A percentile compares a stretch with the other conserved stretches of the same genome.
These are phyloP conservation scores for Physcia stellaris DNA, from an alignment of 495 filamentous ascomycete genomes.

Conservation along the genomic window DNA sequence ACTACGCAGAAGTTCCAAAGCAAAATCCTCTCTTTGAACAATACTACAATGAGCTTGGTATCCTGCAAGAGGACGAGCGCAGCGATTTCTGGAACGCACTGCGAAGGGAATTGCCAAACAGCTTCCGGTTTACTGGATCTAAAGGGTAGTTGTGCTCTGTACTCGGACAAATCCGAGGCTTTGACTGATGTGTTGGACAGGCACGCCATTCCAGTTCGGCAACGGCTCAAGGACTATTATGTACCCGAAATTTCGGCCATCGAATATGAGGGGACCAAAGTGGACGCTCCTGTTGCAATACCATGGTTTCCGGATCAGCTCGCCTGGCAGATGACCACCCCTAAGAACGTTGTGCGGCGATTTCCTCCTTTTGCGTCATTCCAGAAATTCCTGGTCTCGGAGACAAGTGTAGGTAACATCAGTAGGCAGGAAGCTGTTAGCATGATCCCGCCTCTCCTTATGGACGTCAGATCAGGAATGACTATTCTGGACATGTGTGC, in stretches of 20 bases:
- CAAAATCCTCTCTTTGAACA: conserved; percentile 64
- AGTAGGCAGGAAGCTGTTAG: conserved; percentile 92
- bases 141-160: conserved; percentile 67
- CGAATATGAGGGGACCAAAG: conserved; percentile 59
- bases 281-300: conserved; percentile 68
- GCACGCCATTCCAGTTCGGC: conserved; percentile 77
- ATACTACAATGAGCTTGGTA: conserved; percentile 67
- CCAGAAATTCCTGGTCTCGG: conserved; percentile 95
- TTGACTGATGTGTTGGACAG: too few relatives aligned
- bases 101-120: conserved; percentile 76
- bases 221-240: conserved; percentile 72
- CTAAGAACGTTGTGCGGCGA: conserved; percentile 82
- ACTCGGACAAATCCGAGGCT: too few relatives aligned
- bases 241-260: conserved; percentile 81
- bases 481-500: conserved; percentile 89
- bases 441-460: conserved; percentile 94
- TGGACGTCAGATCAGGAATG: conserved; percentile 85
- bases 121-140: conserved; percentile 90
- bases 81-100: conserved; percentile 71
- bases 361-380: conserved; percentile 88
- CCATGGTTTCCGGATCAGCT: conserved; percentile 87
- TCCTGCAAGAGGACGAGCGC: conserved; percentile 59
- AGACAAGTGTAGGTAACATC: conserved; percentile 94
- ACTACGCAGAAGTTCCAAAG: conserved; percentile 48
- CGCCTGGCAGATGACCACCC: conserved; percentile 92